Evolutionary conservation across 768 basidiomycete species (phyloP), one percentile per base, ranked within the genome.

Genomic region (Collybia nuda): DNA sequence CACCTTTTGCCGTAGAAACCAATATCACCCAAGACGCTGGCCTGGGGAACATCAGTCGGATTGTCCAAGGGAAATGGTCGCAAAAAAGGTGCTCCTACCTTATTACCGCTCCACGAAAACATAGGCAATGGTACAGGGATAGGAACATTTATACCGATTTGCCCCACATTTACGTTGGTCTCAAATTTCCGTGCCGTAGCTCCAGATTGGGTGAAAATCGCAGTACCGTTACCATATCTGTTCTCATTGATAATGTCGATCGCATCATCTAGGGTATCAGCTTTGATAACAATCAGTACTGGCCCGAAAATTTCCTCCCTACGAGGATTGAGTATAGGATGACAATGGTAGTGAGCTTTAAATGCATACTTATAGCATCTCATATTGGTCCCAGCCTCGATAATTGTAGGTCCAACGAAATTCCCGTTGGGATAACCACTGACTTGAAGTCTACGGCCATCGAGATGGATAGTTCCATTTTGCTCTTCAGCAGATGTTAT

Each of bases 81-180:
- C 23, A 2, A 47, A 8, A 41, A 52, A 50, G 26, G 18, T 40
- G 24, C 42, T 7, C 55, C 48, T 43, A 77, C 80, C 77, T 94
- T 96, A 73, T 94, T 96, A 22, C 97, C 96, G 59, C 90, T 93
- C 93, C 93, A 96, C 23, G 92, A 82, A 73, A 97, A 98, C 90
- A 97, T 95, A 14, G 89, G 88, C 49, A 81, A 61, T 40, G 96
- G 96, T 5, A 99, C 96, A 12, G 93, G 90, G 44, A 93, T 93
- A 3, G 91, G 90, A 7, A 94, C 86, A 64, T 95, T 98, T 66
- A 98, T 84, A 39, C 96, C 96, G 61, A 99, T 82, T 68, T 91
- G 93, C 19, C 94, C 94, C 46, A 93, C 85, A 56, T 98, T 90
- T 47, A 96, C 85, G 40, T 85, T 79, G 11, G 74, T 75, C 71